Evolutionary conservation across 495 filamentous ascomycete genomes (phyloP).

Genomic region (Evansstolkia leycettana): DNA sequence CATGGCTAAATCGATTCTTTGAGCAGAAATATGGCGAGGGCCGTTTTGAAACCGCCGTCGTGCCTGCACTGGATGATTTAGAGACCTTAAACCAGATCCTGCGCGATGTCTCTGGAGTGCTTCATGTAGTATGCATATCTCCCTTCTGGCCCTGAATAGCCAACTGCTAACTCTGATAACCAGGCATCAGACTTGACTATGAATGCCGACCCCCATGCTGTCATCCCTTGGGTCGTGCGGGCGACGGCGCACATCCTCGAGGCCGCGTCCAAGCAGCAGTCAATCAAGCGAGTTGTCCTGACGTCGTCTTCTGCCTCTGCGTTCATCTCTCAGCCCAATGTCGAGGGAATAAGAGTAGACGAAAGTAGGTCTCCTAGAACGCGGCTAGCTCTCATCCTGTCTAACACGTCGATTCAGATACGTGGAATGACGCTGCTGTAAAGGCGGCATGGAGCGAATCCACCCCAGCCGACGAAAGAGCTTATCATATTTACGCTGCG

Average conservation of each 20-base stretch:
- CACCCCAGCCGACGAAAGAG: conserved; percentile 14
- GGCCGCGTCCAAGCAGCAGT: conserved; percentile 26
- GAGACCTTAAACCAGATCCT: conserved; percentile 31
- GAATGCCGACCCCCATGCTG: conserved; percentile 24
- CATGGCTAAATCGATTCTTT: conserved; percentile 26
- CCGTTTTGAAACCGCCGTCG: conserved; percentile 20
- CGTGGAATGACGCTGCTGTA: conserved; percentile 33
- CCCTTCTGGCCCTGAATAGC: not conserved
- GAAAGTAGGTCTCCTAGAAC: conserved; percentile 1
- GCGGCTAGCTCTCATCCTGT: not conserved
- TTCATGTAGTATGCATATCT: conserved; percentile 2
- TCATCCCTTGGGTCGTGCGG: conserved; percentile 24
- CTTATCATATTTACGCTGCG: conserved; percentile 30
- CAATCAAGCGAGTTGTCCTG: conserved; percentile 36
- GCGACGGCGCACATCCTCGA: conserved; percentile 22
- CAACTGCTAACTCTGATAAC: not conserved
- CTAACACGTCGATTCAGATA: not conserved
- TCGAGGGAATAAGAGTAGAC: not conserved
- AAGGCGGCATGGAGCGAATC: conserved; percentile 27
- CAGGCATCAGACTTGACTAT: conserved; percentile 15
- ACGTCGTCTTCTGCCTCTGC: conserved; percentile 37
- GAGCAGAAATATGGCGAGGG: conserved; percentile 24
- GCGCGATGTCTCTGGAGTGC: conserved; percentile 10
- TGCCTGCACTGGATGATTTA: conserved; percentile 22
- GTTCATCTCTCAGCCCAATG: conserved; percentile 11